These are phyloP conservation scores for Rhizodiscina lignyota DNA, from an alignment of 495 filamentous ascomycete genomes.

Conservation along the genomic window DNA sequence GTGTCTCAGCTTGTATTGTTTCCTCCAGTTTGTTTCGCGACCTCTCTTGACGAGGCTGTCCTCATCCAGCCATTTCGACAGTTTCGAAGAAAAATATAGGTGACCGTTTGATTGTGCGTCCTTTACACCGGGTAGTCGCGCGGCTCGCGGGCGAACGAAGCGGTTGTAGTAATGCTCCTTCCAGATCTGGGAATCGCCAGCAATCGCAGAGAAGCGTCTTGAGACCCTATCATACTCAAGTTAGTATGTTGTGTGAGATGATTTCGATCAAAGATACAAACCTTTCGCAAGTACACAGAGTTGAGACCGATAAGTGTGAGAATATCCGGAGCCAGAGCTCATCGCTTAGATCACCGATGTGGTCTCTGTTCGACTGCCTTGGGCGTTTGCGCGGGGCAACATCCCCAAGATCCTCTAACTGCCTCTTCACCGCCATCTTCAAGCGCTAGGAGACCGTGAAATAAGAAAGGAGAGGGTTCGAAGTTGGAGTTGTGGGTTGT, in stretches of 20 bases:
- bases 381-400: neutral
- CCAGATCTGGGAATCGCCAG: slow-evolving; percentile 80
- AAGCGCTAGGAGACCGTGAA: no score
- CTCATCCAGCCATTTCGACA: slow-evolving; percentile 74
- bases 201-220: slow-evolving; percentile 42
- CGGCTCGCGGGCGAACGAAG: slow-evolving; percentile 74
- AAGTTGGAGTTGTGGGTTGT: no score
- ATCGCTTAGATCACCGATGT: slow-evolving; percentile 55
- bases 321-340: slow-evolving; percentile 79
- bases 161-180: slow-evolving; percentile 74
- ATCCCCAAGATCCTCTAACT: slow-evolving; percentile 4
- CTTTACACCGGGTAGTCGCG: slow-evolving; percentile 53
- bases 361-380: slow-evolving; percentile 21
- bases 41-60: slow-evolving; percentile 36
- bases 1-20: slow-evolving; percentile 73
- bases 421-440: slow-evolving; percentile 12
- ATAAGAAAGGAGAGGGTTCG: no score
- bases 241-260: no score
- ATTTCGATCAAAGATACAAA: no score
- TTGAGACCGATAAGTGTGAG: slow-evolving; percentile 50
- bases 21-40: slow-evolving; percentile 61
- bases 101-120: slow-evolving; percentile 25
- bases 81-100: slow-evolving; percentile 50
- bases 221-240: no score
- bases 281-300: no score